Conservation (phyloP, 345 rosid species). For the Gossypium bickii region DNA sequence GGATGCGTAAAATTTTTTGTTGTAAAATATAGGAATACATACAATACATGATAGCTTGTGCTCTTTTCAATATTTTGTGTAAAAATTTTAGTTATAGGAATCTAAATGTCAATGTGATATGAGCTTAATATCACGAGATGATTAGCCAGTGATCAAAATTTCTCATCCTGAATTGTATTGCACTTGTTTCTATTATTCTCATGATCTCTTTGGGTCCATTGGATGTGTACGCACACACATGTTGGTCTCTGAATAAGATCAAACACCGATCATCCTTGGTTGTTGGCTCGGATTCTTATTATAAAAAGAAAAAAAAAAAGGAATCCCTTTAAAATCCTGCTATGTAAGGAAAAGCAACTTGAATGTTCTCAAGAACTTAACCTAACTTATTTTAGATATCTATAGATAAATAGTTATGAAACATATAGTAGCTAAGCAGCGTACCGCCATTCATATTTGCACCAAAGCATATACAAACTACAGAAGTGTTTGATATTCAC, state of each 20-base stretch:
- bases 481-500: not conserved
- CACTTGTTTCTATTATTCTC: not conserved
- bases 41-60: not conserved
- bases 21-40: slow-evolving; percentile 24
- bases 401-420: not conserved
- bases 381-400: not conserved
- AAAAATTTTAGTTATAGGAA: slow-evolving; percentile 23
- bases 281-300: not conserved
- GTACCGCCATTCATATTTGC: not conserved
- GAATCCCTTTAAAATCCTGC: not conserved
- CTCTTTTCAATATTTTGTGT: slow-evolving; percentile 14
- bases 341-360: not conserved
- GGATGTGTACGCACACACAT: not conserved
- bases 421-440: not conserved
- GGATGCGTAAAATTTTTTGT: slow-evolving; percentile 10
- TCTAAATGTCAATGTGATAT: slow-evolving; percentile 24
- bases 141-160: slow-evolving; percentile 8
- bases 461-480: not conserved
- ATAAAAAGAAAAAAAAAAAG: no score
- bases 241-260: not conserved
- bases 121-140: slow-evolving; percentile 3
- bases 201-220: not conserved
- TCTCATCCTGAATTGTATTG: not conserved
- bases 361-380: not conserved
- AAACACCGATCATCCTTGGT: no score